These are phyloP conservation scores for Theobroma grandiflorum DNA, from an alignment of 441 rosid species.

Conservation along the genomic window DNA sequence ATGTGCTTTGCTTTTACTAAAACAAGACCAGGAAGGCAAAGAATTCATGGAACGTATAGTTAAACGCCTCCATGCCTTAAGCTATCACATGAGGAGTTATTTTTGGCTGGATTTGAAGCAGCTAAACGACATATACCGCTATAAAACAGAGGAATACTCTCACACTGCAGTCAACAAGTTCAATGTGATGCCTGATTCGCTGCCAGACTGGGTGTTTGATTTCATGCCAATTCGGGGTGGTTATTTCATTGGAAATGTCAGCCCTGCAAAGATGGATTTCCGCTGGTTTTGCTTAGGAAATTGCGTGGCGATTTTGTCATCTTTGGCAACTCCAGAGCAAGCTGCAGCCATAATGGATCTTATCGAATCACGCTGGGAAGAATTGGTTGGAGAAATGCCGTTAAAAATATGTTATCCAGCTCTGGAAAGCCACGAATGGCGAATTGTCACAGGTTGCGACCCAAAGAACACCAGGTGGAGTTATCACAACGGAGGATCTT, in stretches of 20 bases:
- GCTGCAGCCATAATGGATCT: conserved; percentile 52
- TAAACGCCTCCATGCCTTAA: conserved; percentile 48
- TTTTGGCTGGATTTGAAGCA: conserved; percentile 52
- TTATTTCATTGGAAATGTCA: conserved; percentile 49
- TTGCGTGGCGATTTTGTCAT: conserved; percentile 45
- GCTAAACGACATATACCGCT: conserved; percentile 47
- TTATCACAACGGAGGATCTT: conserved; percentile 52
- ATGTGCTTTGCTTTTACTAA: conserved; percentile 45
- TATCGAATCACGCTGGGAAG: conserved; percentile 48
- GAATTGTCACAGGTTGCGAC: conserved; percentile 44
- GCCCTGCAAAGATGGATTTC: conserved; percentile 48
- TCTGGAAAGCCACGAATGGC: conserved; percentile 44
- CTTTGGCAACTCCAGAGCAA: conserved; percentile 46
- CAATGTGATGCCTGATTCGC: conserved; percentile 50
- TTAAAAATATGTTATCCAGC: conserved; percentile 52
- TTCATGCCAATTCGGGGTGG: conserved; percentile 50
- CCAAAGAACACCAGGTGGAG: conserved; percentile 51
- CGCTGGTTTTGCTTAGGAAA: conserved; percentile 53
- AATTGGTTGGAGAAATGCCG: conserved; percentile 53
- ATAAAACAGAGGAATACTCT: conserved; percentile 52
- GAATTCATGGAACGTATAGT: conserved; percentile 42
- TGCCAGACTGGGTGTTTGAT: conserved; percentile 52
- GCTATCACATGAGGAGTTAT: conserved; percentile 47
- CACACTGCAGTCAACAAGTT: conserved; percentile 51
- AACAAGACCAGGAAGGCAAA: conserved; percentile 50